phyloP scores from a whole-genome alignment of 176 grass and related monocot species.

The Musa schizocarpa region DNA sequence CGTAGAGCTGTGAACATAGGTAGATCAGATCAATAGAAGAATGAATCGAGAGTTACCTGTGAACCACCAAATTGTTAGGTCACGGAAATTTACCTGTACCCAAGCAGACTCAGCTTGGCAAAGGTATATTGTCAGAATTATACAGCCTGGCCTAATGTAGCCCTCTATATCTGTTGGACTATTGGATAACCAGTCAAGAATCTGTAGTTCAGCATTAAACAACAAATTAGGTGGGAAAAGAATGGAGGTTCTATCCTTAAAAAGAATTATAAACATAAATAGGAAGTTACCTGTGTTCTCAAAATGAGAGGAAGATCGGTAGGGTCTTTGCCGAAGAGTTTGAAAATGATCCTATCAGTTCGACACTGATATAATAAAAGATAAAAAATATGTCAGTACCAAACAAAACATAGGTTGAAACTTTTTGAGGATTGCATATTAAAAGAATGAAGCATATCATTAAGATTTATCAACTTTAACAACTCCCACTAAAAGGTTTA shows the following conservation, averaged over 20 bases:
- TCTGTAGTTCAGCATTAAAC: slow-evolving; percentile 46
- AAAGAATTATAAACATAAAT: neutral
- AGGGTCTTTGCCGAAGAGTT: slow-evolving; percentile 93
- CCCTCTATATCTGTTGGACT: slow-evolving; percentile 98
- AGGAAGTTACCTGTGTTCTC: slow-evolving; percentile 55
- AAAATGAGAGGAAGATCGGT: slow-evolving; percentile 77
- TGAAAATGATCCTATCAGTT: slow-evolving; percentile 93
- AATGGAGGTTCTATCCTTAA: neutral
- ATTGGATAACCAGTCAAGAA: slow-evolving; percentile 88
- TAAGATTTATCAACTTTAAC: neutral
- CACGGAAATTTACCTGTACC: slow-evolving; percentile 44
- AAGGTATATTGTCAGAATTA: slow-evolving; percentile 93
- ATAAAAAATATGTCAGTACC: neutral
- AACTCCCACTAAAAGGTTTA: neutral
- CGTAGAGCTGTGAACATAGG: slow-evolving; percentile 46
- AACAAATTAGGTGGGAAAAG: slow-evolving; percentile 20
- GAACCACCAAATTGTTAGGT: slow-evolving; percentile 7
- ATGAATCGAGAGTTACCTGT: neutral
- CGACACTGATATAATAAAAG: slow-evolving; percentile 52
- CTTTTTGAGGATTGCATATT: neutral
- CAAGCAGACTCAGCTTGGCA: slow-evolving; percentile 77
- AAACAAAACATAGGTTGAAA: neutral
- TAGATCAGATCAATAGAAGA: slow-evolving; percentile 1
- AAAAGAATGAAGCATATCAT: neutral
- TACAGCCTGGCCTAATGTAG: slow-evolving; percentile 93